phyloP scores from a whole-genome alignment of 208 protist genomes.

The Acanthamoeba quina region DNA sequence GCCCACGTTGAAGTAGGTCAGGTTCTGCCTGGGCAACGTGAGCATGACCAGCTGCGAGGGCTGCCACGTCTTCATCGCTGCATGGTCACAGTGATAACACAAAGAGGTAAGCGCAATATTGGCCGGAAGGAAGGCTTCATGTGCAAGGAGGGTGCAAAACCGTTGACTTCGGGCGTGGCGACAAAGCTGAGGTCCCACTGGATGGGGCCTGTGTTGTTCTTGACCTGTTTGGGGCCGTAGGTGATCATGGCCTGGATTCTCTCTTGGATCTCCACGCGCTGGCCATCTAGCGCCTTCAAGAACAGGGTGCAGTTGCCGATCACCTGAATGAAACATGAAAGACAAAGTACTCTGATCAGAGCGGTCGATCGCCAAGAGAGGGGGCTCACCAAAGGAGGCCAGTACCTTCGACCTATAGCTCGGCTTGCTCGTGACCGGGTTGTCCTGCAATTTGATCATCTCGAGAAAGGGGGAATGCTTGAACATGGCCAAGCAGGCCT shows the following conservation, averaged over 20 bases:
- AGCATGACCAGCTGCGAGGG: conserved; percentile 58
- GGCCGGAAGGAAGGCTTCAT: background rate
- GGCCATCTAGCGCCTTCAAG: conserved; percentile 42
- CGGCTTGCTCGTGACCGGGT: conserved; percentile 23
- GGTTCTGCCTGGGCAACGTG: conserved; percentile 46
- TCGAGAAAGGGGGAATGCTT: conserved; percentile 53
- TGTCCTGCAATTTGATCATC: conserved; percentile 35
- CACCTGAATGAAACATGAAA: background rate
- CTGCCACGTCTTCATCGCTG: conserved; percentile 69
- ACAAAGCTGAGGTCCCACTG: conserved; percentile 63
- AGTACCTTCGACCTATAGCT: conserved; percentile 25
- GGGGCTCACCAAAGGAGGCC: too few species aligned
- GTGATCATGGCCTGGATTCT: conserved; percentile 8
- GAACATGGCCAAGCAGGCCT: conserved; percentile 52
- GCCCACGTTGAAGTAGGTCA: conserved; percentile 65
- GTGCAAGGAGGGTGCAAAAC: background rate
- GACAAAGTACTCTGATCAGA: background rate
- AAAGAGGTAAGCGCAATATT: background rate
- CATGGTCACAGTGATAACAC: background rate
- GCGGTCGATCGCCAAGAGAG: too few species aligned
- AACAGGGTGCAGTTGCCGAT: conserved; percentile 35
- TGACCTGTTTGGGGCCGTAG: conserved; percentile 36
- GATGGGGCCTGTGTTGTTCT: conserved; percentile 5
- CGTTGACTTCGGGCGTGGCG: conserved; percentile 49
- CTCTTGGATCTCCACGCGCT: conserved; percentile 42